phyloP scores from a whole-genome alignment of 1,284 basidiomycete species.

The Entoloma clypeatum region DNA sequence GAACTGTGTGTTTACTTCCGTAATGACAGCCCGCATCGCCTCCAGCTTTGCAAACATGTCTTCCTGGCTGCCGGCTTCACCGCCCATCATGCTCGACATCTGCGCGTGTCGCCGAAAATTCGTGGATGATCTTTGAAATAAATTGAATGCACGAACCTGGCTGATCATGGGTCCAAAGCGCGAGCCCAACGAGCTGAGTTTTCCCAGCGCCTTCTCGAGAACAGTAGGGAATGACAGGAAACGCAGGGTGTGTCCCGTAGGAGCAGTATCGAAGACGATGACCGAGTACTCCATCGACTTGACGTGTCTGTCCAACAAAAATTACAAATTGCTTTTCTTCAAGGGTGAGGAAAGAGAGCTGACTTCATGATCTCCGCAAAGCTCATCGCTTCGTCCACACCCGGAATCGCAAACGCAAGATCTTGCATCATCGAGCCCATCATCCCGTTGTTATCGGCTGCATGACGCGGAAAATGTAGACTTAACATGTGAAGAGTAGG shows the following conservation, averaged over 20 bases:
- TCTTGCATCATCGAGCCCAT: slow-evolving; percentile 99
- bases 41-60: slow-evolving; percentile 99
- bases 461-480: neutral
- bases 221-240: slow-evolving; percentile 99
- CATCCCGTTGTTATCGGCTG: slow-evolving; percentile 61
- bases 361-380: slow-evolving; percentile 99
- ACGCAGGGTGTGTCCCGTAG: slow-evolving; percentile 96
- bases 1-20: slow-evolving; percentile 99
- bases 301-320: slow-evolving; percentile 69
- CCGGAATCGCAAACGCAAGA: slow-evolving; percentile 97
- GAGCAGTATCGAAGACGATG: slow-evolving; percentile 99
- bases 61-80: slow-evolving; percentile 80
- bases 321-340: too few species aligned
- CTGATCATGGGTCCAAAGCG: slow-evolving; percentile 97
- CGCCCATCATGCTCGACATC: slow-evolving; percentile 96
- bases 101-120: slow-evolving; percentile 29
- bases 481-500: too few species aligned
- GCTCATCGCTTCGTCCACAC: slow-evolving; percentile 99
- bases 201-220: slow-evolving; percentile 95
- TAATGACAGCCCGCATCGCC: slow-evolving; percentile 95
- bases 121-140: neutral
- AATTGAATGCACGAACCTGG: slow-evolving; percentile 54
- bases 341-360: slow-evolving; percentile 24
- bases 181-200: slow-evolving; percentile 87
- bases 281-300: slow-evolving; percentile 99